Base-by-base conservation (phyloP, 768 basidiomycete species). In the Candolleomyces aberdarensis region DNA sequence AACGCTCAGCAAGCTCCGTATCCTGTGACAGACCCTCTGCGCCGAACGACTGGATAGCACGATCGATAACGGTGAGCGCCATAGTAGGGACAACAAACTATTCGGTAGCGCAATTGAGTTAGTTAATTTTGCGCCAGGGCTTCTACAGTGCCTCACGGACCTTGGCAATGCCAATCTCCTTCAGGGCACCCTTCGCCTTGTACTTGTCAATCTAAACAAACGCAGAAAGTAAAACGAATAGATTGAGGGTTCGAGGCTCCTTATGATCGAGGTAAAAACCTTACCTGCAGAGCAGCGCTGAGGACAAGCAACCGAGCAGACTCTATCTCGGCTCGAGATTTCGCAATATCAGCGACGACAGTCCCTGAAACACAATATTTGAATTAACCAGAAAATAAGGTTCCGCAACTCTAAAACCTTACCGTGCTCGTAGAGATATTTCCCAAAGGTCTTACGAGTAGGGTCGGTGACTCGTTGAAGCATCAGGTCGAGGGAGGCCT, bases 151-250 rank as follows among this genome's bases (percentile, higher is more conserved):
- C 36, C 57, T 26, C 58, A 61, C 76, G 46, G 63, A 91, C 96
- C 83, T 99, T 99, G 48, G 97, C 94, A 62, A 98, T 92, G 22
- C 94, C 96, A 67, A 99, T 98, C 73, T 98, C 97, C 74, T 97
- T 96, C 71, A 98, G 69, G 0, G 97, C 97, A 32, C 93, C 95
- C 73, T 98, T 99, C 1, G 97, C 92, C 64, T 89, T 85, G 67
- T 85, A 79, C 63, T 87, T 89, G 76, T 99, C 97, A 64, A 98
- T 94, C 89, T 95, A 62, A 9, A 65, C 15, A 17, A 26, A 26
- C 1, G 17, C 13, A 20, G 40, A 61, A 36, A 65, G 49, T 31
- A 15, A 47, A 14, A 46, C 32, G 5, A 56, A 20, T 10, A 31
- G 5, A 63, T 11, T 47, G 7, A 13, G 0, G 17, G 58, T 26